Evolutionary conservation across 2,329 filamentous ascomycete species (phyloP), one percentile per base, ranked within the genome.

Genomic region (Penicillium sp.): DNA sequence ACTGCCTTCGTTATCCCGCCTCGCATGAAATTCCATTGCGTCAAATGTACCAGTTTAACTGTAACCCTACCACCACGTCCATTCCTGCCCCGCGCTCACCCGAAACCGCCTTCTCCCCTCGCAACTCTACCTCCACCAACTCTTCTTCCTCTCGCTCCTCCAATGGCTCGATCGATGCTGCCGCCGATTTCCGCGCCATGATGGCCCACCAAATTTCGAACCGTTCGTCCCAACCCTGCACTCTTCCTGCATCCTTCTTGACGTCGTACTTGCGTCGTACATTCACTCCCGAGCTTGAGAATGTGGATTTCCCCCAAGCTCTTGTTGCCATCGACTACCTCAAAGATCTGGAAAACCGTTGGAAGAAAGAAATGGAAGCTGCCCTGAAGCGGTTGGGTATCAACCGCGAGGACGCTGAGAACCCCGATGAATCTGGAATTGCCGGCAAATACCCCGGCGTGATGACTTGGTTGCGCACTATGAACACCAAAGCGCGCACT

Each of bases 1-100:
- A 84, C 65, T 76, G 85, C 51, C 71, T 86, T 46, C 79, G 80
- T 51, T 84, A 86, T 64, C 83, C 84, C 7, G 79, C 78, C 61
- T 81, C 77, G 60, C 87, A 87, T 64, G 85, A 87, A 62, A 83
- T 87, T 26, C 85, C 85, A 17, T 76, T 88, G 23, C 81, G 84
- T 51, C 86, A 83, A 56, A 87, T 87, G 82, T 87, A 87, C 73
- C 80, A 80, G 21, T 76, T 88, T 67, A 88, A 88, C 65, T 84
- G 80, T 55, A 79, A 80, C 15, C 78, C 83, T 15, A 78, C 70
- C 41, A 67, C 71, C 40, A 70, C 72, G n/a, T 50, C 67, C 69
- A 23, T 56, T 59, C 49, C n/a, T n/a, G n/a, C 60, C 58, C 20
- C 62, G 49, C 58, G 52, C 48, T 60, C 45, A 23, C 58, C 71